Base-by-base conservation (phyloP, 192 early-diverging fungal genomes). In the Allomyces macrogynus region DNA sequence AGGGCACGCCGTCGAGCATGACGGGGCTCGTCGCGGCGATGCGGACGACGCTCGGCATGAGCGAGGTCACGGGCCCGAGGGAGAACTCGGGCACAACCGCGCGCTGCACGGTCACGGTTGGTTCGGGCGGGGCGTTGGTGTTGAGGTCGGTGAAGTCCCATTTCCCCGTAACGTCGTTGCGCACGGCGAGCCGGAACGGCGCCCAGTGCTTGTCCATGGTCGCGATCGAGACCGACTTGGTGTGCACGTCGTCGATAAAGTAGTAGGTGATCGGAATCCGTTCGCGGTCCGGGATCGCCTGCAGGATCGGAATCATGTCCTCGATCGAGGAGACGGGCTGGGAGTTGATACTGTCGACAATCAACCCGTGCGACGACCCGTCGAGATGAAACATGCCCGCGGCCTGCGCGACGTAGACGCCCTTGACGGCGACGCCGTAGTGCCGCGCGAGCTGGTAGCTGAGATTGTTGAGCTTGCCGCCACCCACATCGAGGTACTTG, bases 131-230 rank as follows among this genome's bases (percentile, higher is more conserved):
- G 23, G 82, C 61, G 5, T 84, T 75, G 22, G 72, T 67, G 4
- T 80, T 85, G 25, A 90, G 70, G 65, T 86, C 81, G 0, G 78
- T 84, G 64, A 77, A 87, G 63, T 87, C 84, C 88, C 88, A 90
- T 0, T 82, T 61, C 4, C 88, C 88, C 16, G 81, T 88, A 1
- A 63, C 73, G 68, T 87, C 80, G 75, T 91, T 87, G 67, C 93
- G 81, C 5, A 75, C 69, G 23, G 89, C 87, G 67, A 92, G 62
- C 65, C 88, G 75, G 73, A 90, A 90, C 54, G 76, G 78, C 67
- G 83, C 80, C 92, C 92, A 97, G 69, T 92, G 91, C 64, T 89
- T 77, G 69, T 92, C 86, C 10, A 92, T 84, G 64, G 80, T 84
- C 76, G 92, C 89, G 61, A 97, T 86, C 69, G 81, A 81, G 16